Conservation (phyloP, 208 protist genomes). For the Trypanosoma congolense region DNA sequence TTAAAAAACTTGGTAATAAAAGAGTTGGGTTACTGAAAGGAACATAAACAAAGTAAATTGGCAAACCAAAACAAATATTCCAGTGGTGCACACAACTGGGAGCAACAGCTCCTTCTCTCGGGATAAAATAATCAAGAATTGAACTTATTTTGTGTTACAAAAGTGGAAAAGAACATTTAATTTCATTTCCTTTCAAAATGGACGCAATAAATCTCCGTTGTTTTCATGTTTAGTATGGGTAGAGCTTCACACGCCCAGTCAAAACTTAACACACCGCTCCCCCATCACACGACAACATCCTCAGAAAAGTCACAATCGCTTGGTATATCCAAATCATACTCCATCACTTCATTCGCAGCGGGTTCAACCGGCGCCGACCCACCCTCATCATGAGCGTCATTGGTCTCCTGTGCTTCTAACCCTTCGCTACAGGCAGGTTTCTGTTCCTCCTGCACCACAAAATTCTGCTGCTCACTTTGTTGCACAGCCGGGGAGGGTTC, state of each 20-base stretch:
- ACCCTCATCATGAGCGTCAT: background rate
- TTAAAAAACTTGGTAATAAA: background rate
- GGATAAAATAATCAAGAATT: too few relatives aligned
- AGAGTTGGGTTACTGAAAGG: too few relatives aligned
- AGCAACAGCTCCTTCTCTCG: too few relatives aligned
- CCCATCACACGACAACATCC: conserved; percentile 2
- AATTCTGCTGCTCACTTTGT: background rate
- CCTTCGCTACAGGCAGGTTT: too few relatives aligned
- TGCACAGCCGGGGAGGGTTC: background rate
- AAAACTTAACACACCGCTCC: background rate
- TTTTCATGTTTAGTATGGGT: too few relatives aligned
- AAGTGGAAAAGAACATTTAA: too few relatives aligned
- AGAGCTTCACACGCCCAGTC: background rate
- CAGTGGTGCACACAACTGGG: too few relatives aligned
- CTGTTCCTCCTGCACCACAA: too few relatives aligned
- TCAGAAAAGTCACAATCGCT: conserved; percentile 11
- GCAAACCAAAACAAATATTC: conserved; percentile 3
- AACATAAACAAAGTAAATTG: background rate
- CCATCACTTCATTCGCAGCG: background rate
- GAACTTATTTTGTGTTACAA: too few relatives aligned
- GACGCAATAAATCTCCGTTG: too few relatives aligned
- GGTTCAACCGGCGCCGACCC: background rate
- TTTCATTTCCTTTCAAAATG: too few relatives aligned
- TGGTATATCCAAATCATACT: background rate
- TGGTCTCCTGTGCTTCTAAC: too few relatives aligned